Evolutionary conservation across 441 rosid species (phyloP).

Genomic region (Euphorbia corollata): DNA sequence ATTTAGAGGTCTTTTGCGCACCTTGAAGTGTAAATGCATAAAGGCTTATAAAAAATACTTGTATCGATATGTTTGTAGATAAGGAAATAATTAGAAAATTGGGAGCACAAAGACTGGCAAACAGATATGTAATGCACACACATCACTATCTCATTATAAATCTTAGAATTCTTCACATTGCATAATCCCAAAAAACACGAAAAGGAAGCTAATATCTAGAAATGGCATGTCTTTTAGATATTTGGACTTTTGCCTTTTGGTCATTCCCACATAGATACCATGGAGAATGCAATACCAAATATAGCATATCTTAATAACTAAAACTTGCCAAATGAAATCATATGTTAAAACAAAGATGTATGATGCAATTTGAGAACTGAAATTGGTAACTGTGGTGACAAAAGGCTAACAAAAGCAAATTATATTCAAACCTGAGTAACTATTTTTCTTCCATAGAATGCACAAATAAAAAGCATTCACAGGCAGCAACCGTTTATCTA

Average conservation of each 20-base stretch:
- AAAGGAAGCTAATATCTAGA: not conserved
- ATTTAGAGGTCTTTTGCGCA: conserved; percentile 92
- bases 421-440: not conserved
- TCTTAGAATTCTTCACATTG: not conserved
- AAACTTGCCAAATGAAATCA: not conserved
- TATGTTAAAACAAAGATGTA: not conserved
- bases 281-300: not conserved
- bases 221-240: not conserved
- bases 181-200: conserved; percentile 1
- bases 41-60: conserved; percentile 7
- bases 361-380: not conserved
- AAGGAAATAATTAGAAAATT: not conserved
- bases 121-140: not conserved
- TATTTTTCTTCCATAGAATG: conserved; percentile 6
- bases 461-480: not conserved
- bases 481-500: not conserved
- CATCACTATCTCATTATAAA: not conserved
- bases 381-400: not conserved
- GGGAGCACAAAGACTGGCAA: not conserved
- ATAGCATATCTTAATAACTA: conserved; percentile 1
- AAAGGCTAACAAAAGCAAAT: not conserved
- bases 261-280: not conserved
- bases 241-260: not conserved
- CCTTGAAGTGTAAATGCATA: conserved; percentile 35
- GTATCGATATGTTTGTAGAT: not conserved